These are phyloP conservation scores for Melastoma malabathricum DNA, from an alignment of 345 rosid species.

Conservation along the genomic window DNA sequence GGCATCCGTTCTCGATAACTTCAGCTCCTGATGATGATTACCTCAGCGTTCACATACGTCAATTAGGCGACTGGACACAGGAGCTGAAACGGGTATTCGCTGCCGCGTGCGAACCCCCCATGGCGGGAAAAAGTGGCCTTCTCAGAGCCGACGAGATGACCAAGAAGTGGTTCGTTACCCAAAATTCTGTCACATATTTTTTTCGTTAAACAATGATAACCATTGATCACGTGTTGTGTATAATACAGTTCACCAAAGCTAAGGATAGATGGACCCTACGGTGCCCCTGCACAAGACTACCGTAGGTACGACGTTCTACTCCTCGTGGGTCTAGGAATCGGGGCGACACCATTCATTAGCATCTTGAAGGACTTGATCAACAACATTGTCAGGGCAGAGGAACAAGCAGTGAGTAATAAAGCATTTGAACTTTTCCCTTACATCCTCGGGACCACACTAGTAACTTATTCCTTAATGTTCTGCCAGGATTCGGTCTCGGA, in stretches of 20 bases:
- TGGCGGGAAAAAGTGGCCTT: slow-evolving; percentile 88
- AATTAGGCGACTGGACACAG: slow-evolving; percentile 97
- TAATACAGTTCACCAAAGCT: slow-evolving; percentile 81
- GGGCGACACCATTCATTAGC: slow-evolving; percentile 98
- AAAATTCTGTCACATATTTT: too few species aligned
- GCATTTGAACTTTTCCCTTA: not conserved
- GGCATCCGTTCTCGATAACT: slow-evolving; percentile 99
- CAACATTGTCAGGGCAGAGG: slow-evolving; percentile 82
- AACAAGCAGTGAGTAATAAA: slow-evolving; percentile 57
- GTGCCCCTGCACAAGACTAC: slow-evolving; percentile 98
- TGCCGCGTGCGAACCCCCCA: slow-evolving; percentile 75
- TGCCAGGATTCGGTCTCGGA: slow-evolving; percentile 61
- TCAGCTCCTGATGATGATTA: slow-evolving; percentile 94
- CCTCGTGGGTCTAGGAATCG: slow-evolving; percentile 93
- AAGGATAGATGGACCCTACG: slow-evolving; percentile 88
- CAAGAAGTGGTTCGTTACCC: slow-evolving; percentile 42
- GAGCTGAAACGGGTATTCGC: slow-evolving; percentile 77
- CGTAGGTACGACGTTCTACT: slow-evolving; percentile 73
- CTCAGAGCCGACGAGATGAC: slow-evolving; percentile 95
- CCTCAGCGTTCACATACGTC: slow-evolving; percentile 87
- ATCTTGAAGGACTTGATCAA: slow-evolving; percentile 85
- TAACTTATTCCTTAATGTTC: slow-evolving; percentile 2
- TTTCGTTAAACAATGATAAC: too few species aligned
- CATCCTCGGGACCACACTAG: not conserved
- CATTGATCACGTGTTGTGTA: too few species aligned